Percentiles rank a stretch among this genome's conserved stretches.
Evolutionary conservation across 257 asterid genomes (phyloP).

Genomic region (Solanum rostratum): DNA sequence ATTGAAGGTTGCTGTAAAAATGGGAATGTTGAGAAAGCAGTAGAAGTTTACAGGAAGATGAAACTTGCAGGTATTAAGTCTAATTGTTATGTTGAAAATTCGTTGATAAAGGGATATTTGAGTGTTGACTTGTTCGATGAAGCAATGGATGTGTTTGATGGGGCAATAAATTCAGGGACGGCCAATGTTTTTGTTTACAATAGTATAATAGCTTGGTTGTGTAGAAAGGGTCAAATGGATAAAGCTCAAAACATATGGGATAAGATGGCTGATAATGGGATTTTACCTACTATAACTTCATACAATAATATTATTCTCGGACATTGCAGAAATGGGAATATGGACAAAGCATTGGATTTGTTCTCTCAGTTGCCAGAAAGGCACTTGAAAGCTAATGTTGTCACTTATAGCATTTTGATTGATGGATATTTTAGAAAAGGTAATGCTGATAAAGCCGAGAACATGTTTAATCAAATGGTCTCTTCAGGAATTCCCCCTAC

Average conservation of each 20-base stretch:
- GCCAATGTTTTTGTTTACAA: slow-evolving; percentile 62
- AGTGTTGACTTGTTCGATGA: slow-evolving; percentile 24
- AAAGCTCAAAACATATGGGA: slow-evolving; percentile 46
- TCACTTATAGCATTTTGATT: slow-evolving; percentile 58
- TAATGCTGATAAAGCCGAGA: slow-evolving; percentile 41
- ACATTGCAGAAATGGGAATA: slow-evolving; percentile 49
- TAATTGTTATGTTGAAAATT: slow-evolving; percentile 36
- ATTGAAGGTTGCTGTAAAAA: slow-evolving; percentile 65
- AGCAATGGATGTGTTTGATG: slow-evolving; percentile 42
- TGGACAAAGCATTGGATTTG: slow-evolving; percentile 44
- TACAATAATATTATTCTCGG: slow-evolving; percentile 61
- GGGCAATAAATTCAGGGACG: slow-evolving; percentile 41
- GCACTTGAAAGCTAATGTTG: slow-evolving; percentile 39
- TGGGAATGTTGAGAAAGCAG: slow-evolving; percentile 47
- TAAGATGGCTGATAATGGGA: slow-evolving; percentile 43
- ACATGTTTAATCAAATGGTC: slow-evolving; percentile 49
- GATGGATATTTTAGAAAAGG: slow-evolving; percentile 57
- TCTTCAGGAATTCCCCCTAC: slow-evolving; percentile 37
- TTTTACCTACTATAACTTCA: slow-evolving; percentile 42
- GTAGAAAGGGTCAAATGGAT: slow-evolving; percentile 35
- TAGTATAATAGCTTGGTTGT: slow-evolving; percentile 44
- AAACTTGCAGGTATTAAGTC: slow-evolving; percentile 51
- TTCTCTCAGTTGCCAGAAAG: slow-evolving; percentile 33
- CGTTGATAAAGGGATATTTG: slow-evolving; percentile 56
- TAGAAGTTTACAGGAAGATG: slow-evolving; percentile 43